phyloP scores from a whole-genome alignment of 1,284 basidiomycete genomes.

The Cerrena zonata region DNA sequence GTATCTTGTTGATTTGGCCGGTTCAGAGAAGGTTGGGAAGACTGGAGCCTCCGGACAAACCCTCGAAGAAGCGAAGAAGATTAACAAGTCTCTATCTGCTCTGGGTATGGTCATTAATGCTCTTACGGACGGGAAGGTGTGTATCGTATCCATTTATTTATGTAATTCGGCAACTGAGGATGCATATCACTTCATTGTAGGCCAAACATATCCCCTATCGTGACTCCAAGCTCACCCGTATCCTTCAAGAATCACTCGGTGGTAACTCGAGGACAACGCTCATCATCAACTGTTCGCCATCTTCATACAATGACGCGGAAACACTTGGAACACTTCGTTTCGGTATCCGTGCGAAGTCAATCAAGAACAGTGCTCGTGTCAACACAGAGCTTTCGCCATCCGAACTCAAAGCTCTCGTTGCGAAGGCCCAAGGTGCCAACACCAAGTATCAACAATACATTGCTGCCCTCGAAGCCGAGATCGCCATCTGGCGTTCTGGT shows the following conservation, averaged over 20 bases:
- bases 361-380: constrained; percentile 99
- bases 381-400: constrained; percentile 96
- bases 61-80: constrained; percentile 99
- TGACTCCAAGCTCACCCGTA: constrained; percentile 98
- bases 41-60: constrained; percentile 99
- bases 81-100: constrained; percentile 97
- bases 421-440: constrained; percentile 85
- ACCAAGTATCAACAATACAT: constrained; percentile 84
- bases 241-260: constrained; percentile 98
- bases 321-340: constrained; percentile 97
- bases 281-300: constrained; percentile 98
- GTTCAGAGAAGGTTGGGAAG: constrained; percentile 99
- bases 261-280: constrained; percentile 98
- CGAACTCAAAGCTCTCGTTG: constrained; percentile 89
- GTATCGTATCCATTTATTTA: constrained; percentile 16
- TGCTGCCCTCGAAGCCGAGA: constrained; percentile 83
- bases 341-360: constrained; percentile 97
- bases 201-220: constrained; percentile 97
- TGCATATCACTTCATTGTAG: too few relatives aligned
- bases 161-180: constrained; percentile 2
- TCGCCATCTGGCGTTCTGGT: constrained; percentile 86
- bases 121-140: constrained; percentile 89
- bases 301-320: constrained; percentile 93
- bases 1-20: constrained; percentile 96
- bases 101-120: constrained; percentile 99